These are phyloP conservation scores for Penstemon eatonii DNA, from an alignment of 257 asterid genomes.

Conservation along the genomic window DNA sequence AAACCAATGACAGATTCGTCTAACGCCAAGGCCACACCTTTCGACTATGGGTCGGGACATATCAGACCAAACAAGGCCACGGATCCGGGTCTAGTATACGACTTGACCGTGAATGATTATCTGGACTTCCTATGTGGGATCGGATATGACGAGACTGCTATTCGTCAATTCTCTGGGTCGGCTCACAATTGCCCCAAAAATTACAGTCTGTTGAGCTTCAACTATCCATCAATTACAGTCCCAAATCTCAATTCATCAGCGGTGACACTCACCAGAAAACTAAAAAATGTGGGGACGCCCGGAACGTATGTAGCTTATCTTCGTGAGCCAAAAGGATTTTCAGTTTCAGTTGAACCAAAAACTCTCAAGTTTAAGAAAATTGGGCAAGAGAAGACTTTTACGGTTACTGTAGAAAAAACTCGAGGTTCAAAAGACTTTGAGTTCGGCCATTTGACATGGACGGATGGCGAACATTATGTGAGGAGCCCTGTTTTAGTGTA, in stretches of 20 bases:
- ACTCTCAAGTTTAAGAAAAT: slow-evolving; percentile 31
- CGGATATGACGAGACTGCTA: slow-evolving; percentile 42
- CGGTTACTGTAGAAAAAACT: slow-evolving; percentile 27
- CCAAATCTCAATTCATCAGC: slow-evolving; percentile 9
- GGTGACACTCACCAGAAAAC: slow-evolving; percentile 35
- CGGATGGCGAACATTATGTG: slow-evolving; percentile 45
- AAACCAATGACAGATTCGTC: slow-evolving; percentile 30
- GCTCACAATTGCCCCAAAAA: slow-evolving; percentile 39
- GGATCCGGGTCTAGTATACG: slow-evolving; percentile 71
- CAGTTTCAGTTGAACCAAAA: slow-evolving; percentile 38
- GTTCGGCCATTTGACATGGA: slow-evolving; percentile 58
- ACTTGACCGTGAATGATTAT: slow-evolving; percentile 44
- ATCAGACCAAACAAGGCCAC: slow-evolving; percentile 56
- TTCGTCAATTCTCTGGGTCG: slow-evolving; percentile 16
- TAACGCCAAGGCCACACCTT: slow-evolving; percentile 33
- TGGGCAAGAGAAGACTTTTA: slow-evolving; percentile 54
- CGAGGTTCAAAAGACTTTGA: not conserved
- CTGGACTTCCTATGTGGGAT: slow-evolving; percentile 56
- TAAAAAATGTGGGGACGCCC: slow-evolving; percentile 57
- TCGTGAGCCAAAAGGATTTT: slow-evolving; percentile 36
- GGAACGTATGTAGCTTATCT: slow-evolving; percentile 39
- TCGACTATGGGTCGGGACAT: slow-evolving; percentile 57
- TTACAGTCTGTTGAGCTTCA: slow-evolving; percentile 38
- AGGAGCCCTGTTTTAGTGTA: slow-evolving; percentile 41
- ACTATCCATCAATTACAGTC: slow-evolving; percentile 55